phyloP scores from a whole-genome alignment of 2,329 filamentous ascomycete species.

The Clarireedia hainanense region DNA sequence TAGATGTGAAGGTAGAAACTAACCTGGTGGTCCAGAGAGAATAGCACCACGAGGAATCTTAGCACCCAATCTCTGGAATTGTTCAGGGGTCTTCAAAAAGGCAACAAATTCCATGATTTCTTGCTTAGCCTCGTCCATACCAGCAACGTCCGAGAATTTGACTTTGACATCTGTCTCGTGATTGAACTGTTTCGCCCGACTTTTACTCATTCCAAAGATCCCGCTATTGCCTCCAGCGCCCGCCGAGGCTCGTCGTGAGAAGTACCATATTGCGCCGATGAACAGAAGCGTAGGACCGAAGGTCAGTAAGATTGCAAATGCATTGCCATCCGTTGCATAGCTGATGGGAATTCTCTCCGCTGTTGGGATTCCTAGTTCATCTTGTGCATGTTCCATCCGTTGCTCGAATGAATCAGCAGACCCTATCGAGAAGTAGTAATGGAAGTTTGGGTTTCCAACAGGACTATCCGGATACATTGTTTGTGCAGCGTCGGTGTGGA shows the following conservation, averaged over 20 bases:
- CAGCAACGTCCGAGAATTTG: constrained; percentile 93
- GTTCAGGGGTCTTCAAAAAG: constrained; percentile 88
- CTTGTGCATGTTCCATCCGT: constrained; percentile 79
- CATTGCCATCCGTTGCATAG: constrained; percentile 68
- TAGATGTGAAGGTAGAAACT: no score
- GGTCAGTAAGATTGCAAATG: constrained; percentile 46
- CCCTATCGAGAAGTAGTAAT: constrained; percentile 93
- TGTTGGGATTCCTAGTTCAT: constrained; percentile 75
- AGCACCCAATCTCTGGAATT: constrained; percentile 87
- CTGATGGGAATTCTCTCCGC: constrained; percentile 89
- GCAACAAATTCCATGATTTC: constrained; percentile 99
- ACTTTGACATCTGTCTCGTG: constrained; percentile 94
- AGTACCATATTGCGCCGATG: constrained; percentile 73
- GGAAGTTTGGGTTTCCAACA: constrained; percentile 59
- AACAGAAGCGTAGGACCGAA: constrained; percentile 67
- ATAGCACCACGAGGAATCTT: constrained; percentile 98
- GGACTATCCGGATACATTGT: constrained; percentile 69
- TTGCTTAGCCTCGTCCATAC: constrained; percentile 94
- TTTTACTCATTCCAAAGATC: constrained; percentile 94
- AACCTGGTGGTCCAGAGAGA: constrained; percentile 75
- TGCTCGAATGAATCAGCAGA: constrained; percentile 90
- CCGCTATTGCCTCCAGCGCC: constrained; percentile 61
- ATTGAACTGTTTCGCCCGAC: constrained; percentile 93
- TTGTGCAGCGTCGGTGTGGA: constrained; percentile 67
- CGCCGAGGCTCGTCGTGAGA: constrained; percentile 66